Base-by-base conservation (phyloP, 129 eudicot genomes). In the Saussurea involucrata region DNA sequence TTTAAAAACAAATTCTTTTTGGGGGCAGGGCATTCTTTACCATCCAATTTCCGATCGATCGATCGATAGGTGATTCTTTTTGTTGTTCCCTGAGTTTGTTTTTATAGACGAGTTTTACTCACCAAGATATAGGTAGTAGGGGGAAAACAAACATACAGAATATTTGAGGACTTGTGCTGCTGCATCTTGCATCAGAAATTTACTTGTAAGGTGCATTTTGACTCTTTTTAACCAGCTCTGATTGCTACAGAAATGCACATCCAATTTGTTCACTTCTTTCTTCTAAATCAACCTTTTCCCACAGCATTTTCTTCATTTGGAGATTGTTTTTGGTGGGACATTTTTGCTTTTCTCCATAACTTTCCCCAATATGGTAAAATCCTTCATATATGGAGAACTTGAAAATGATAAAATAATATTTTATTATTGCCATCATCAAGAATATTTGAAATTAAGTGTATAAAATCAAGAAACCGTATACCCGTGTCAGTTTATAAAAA, bases 101-200 rank as follows among this genome's bases (percentile, higher is more conserved):
- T 82, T 22, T 73, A 57, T 80, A 65, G 79, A 80, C 66, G 86
- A 78, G 81, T 63, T 76, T 44, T 75, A 72, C 66, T 87, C 46
- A 82, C 80, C 83, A 58, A 68, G 55, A 77, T 53, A 11, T 7
- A 69, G 71, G 85, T 57, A 69, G 33, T 1, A 33, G 32, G 37
- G 65, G 72, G 44, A 36, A 76, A 65, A 42, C 24, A 76, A 65
- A 42, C 24, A 4, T 20, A 55, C 67, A 31, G 49, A 74, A 42
- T 72, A n/a, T n/a, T n/a, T n/a, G n/a, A n/a, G 63, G 67, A 20
- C 67, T 66, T 20, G n/a, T n/a, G n/a, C 64, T 40, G 63, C 57
- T 55, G 58, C 25, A 68, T 78, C 74, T 80, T 80, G 75, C 18
- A 63, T 24, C 71, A 46, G 70, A 63, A 37, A 40, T 67, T 68